These are phyloP conservation scores for Eutrema salsugineum DNA, from an alignment of 441 rosid genomes.

Conservation along the genomic window DNA sequence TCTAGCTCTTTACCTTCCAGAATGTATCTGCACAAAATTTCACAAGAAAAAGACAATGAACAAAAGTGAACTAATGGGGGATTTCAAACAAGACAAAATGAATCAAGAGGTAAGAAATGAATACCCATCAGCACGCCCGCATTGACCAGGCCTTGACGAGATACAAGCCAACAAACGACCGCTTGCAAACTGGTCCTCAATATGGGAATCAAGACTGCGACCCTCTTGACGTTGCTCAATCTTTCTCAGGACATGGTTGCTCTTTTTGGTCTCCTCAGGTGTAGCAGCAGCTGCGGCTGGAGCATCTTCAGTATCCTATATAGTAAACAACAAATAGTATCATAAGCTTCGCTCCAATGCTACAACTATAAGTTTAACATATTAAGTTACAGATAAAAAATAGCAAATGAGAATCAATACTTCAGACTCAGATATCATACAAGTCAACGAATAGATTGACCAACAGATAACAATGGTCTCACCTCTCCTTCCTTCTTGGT, in stretches of 20 bases:
- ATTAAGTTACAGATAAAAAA: no score
- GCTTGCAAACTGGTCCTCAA: slow-evolving; percentile 36
- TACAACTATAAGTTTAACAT: not conserved
- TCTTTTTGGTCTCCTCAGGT: slow-evolving; percentile 30
- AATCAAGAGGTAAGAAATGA: not conserved
- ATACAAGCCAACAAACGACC: slow-evolving; percentile 38
- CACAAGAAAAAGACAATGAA: not conserved
- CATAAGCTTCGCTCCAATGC: not conserved
- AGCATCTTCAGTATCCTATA: slow-evolving; percentile 22
- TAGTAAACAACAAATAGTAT: not conserved
- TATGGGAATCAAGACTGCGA: slow-evolving; percentile 34
- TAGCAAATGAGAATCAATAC: not conserved
- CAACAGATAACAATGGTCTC: not conserved
- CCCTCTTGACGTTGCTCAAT: slow-evolving; percentile 28
- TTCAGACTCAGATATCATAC: not conserved
- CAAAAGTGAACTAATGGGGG: not conserved
- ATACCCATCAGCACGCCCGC: slow-evolving; percentile 39
- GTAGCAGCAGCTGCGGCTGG: not conserved
- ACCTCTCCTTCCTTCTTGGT: slow-evolving; percentile 63
- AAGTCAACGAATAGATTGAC: not conserved
- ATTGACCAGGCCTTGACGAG: slow-evolving; percentile 39
- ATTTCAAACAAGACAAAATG: not conserved
- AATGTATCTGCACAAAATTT: slow-evolving; percentile 30
- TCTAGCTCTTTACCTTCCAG: slow-evolving; percentile 65
- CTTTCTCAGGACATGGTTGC: slow-evolving; percentile 34